Evolutionary conservation across 2,329 filamentous ascomycete genomes (phyloP).

Genomic region (Aspergillus brunneoviolaceus): DNA sequence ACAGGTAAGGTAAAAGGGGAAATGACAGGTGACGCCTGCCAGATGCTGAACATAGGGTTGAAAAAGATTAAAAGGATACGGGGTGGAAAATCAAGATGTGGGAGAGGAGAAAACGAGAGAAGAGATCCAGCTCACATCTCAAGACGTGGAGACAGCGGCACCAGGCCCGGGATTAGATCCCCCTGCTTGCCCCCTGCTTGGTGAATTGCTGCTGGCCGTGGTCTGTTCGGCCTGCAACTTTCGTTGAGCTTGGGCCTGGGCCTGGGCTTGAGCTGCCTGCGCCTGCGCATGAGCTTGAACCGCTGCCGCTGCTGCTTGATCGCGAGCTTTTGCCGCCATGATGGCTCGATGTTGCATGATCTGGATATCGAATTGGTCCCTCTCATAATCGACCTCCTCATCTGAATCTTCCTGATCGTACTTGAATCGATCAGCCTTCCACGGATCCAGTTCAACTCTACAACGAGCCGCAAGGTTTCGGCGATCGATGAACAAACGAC

Average conservation of each 20-base stretch:
- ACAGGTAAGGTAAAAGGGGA: slow-evolving; percentile 20
- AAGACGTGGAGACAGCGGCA: slow-evolving; percentile 26
- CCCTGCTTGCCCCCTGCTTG: slow-evolving; percentile 25
- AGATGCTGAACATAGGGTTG: slow-evolving; percentile 31
- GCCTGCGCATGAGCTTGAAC: slow-evolving; percentile 42
- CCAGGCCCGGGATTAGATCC: slow-evolving; percentile 33
- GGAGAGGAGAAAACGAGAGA: slow-evolving; percentile 18
- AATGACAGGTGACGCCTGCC: slow-evolving; percentile 32
- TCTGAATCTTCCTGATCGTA: slow-evolving; percentile 84
- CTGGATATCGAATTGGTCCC: slow-evolving; percentile 66
- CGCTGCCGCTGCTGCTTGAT: slow-evolving; percentile 44
- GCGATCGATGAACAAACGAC: slow-evolving; percentile 84
- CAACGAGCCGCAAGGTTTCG: slow-evolving; percentile 62
- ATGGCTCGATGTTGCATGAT: slow-evolving; percentile 58
- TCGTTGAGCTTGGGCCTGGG: slow-evolving; percentile 37
- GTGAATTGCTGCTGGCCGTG: slow-evolving; percentile 29
- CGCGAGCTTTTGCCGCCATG: slow-evolving; percentile 47
- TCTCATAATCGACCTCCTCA: slow-evolving; percentile 69
- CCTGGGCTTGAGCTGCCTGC: slow-evolving; percentile 42
- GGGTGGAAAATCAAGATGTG: slow-evolving; percentile 8
- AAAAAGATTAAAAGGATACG: slow-evolving; percentile 16
- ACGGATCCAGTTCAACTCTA: slow-evolving; percentile 48
- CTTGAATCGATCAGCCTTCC: slow-evolving; percentile 71
- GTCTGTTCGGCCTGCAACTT: slow-evolving; percentile 38
- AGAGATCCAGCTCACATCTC: slow-evolving; percentile 31